Percentiles rank a stretch among this genome's conserved stretches.
These are phyloP conservation scores for Diaporthe helianthi DNA, from an alignment of 2,329 filamentous ascomycete genomes.

Conservation along the genomic window DNA sequence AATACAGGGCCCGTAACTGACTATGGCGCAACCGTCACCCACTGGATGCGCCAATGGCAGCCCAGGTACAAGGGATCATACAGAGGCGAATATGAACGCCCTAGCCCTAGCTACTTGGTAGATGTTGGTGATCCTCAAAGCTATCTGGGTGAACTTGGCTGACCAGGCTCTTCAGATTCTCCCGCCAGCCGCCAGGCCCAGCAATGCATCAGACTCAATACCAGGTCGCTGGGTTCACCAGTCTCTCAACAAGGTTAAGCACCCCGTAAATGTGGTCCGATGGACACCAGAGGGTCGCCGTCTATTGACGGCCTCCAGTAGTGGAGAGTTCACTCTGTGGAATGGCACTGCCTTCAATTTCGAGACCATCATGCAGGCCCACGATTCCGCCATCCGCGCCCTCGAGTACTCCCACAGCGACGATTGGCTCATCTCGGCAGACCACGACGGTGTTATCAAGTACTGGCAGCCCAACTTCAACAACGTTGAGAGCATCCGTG, in stretches of 20 bases:
- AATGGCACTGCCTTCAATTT: conserved; percentile 99
- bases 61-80: conserved; percentile 77
- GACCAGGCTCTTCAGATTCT: conserved; percentile 69
- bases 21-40: conserved; percentile 87
- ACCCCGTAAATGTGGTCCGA: conserved; percentile 94
- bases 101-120: conserved; percentile 87
- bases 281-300: conserved; percentile 97
- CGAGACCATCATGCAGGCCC: conserved; percentile 98
- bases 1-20: conserved; percentile 83
- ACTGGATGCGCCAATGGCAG: conserved; percentile 87
- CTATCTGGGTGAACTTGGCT: conserved; percentile 26
- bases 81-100: conserved; percentile 79
- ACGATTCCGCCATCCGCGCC: conserved; percentile 85
- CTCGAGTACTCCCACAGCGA: conserved; percentile 92
- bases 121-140: conserved; percentile 66
- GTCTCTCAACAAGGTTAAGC: conserved; percentile 98
- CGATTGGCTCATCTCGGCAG: conserved; percentile 95
- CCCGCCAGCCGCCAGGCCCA: conserved; percentile 78
- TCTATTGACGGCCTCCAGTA: conserved; percentile 90
- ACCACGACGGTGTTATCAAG: conserved; percentile 94
- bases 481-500: conserved; percentile 93
- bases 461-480: conserved; percentile 99
- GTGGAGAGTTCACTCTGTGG: conserved; percentile 98
- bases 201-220: conserved; percentile 82
- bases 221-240: conserved; percentile 96